A percentile compares a stretch with the other conserved stretches of the same genome.
These are phyloP conservation scores for Verticillium tricorpus DNA, from an alignment of 2,329 filamentous ascomycete species.

Conservation along the genomic window DNA sequence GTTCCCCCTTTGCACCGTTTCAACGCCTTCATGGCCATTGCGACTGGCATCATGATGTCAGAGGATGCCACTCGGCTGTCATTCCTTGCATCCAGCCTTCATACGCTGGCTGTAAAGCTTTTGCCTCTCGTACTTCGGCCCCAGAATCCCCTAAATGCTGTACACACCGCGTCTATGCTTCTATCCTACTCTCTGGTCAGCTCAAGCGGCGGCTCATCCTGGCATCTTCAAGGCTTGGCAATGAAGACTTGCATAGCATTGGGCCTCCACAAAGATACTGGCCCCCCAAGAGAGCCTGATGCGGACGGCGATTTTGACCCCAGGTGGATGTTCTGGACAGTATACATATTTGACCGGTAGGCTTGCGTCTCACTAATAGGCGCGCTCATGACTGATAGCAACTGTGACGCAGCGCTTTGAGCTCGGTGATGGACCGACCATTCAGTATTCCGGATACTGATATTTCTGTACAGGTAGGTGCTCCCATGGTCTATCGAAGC, in stretches of 20 bases:
- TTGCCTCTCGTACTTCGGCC: constrained; percentile 2
- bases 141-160: background rate
- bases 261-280: background rate
- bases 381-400: no score
- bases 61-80: constrained; percentile 3
- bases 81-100: constrained; percentile 2
- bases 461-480: constrained; percentile 6
- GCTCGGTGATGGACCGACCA: constrained; percentile 8
- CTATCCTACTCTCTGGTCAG: constrained; percentile 5
- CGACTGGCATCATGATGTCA: constrained; percentile 5
- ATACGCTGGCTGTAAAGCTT: constrained; percentile 1
- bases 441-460: constrained; percentile 8
- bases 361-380: background rate
- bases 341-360: constrained; percentile 8
- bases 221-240: no score
- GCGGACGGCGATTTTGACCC: background rate
- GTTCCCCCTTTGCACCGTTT: constrained; percentile 1
- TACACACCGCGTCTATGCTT: constrained; percentile 8
- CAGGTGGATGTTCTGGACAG: constrained; percentile 9
- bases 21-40: constrained; percentile 6
- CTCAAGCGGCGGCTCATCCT: constrained; percentile 6
- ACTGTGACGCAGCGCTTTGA: background rate
- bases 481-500: background rate
- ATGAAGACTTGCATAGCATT: no score
- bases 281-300: constrained; percentile 1